Evolutionary conservation across 352 stramenopile species (phyloP), one percentile per base, ranked within the genome.

Genomic region (Pythium myriotylum): DNA sequence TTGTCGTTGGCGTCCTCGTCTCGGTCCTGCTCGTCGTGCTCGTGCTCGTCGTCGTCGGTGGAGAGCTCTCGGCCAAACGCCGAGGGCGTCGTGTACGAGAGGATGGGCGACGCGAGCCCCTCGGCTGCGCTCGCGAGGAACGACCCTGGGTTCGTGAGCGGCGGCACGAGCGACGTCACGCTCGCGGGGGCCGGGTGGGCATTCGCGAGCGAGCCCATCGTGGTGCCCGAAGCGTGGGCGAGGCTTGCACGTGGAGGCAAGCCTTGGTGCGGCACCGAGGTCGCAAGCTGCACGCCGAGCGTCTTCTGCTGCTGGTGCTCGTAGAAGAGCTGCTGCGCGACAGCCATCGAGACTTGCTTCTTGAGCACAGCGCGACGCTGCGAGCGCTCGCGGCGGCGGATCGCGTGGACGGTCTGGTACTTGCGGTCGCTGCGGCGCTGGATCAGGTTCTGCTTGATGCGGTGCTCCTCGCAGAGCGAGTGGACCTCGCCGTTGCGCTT

Each of bases 381-480:
- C 24, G 82, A 92, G n/a, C 84, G 81, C 51, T 92, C 84, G 22
- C 81, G 81, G 20, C 84, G 81, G 52, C 84, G 84, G 57, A 90
- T 84, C 12, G 84, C 81, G 61, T 94, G 84, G 24, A 92, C 78
- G n/a, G 82, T 91, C 68, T 92, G 82, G 57, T 92, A 92, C 73
- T 94, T 94, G 67, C 83, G 78, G 62, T 94, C 86, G 53, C 76
- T 90, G 46, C 81, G 78, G n/a, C 84, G 82, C 65, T 94, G 84
- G 72, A 89, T 91, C 48, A 86, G 72, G 72, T 94, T 94, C 55
- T 94, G 84, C 67, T 92, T 93, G 65, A 86, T 61, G 41, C 86
- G 84, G 75, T 95, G 86, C 57, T 94, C 83, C 42, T 94, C 86
- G 46, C 86, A 95, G 26, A 95, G 65, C 37, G 79, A 90, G 67